Evolutionary conservation across 805 yeast species (phyloP).

Genomic region (Cyberlindnera bimundalis): DNA sequence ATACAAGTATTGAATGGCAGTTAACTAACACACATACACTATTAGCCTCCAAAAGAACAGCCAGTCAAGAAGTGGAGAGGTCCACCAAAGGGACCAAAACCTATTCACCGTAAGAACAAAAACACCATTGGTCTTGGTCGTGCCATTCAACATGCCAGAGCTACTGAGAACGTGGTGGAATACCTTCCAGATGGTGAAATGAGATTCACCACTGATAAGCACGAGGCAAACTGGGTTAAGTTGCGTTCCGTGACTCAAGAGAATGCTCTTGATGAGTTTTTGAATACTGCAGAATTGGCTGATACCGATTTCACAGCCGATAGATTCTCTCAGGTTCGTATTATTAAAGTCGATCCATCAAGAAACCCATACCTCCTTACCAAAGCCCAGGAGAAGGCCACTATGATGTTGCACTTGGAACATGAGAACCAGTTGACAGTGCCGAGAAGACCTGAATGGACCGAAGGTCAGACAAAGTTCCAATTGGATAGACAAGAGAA

Average conservation of each 20-base stretch:
- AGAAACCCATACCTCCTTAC: constrained; percentile 60
- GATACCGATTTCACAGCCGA: constrained; percentile 97
- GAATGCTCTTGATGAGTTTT: constrained; percentile 87
- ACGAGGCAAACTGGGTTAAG: constrained; percentile 86
- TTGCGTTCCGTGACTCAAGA: constrained; percentile 94
- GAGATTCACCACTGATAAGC: constrained; percentile 81
- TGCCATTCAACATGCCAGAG: constrained; percentile 70
- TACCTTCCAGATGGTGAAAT: constrained; percentile 82
- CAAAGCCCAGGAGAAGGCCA: constrained; percentile 58
- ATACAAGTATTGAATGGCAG: too few species aligned
- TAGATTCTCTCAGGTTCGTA: constrained; percentile 73
- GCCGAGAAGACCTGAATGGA: constrained; percentile 94
- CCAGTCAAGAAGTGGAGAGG: constrained; percentile 66
- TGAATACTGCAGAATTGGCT: constrained; percentile 92
- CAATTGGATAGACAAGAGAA: constrained; percentile 86
- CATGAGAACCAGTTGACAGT: constrained; percentile 74
- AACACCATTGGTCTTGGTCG: constrained; percentile 85
- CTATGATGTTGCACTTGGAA: constrained; percentile 59
- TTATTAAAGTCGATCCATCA: constrained; percentile 64
- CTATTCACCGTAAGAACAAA: constrained; percentile 78
- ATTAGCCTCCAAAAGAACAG: constrained; percentile 39
- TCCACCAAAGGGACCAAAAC: constrained; percentile 90
- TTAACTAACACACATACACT: background rate
- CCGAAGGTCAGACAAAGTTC: constrained; percentile 58
- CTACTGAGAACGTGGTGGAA: constrained; percentile 64